These are phyloP conservation scores for Nitzschia sp. DNA, from an alignment of 108 stramenopile species.

Conservation along the genomic window DNA sequence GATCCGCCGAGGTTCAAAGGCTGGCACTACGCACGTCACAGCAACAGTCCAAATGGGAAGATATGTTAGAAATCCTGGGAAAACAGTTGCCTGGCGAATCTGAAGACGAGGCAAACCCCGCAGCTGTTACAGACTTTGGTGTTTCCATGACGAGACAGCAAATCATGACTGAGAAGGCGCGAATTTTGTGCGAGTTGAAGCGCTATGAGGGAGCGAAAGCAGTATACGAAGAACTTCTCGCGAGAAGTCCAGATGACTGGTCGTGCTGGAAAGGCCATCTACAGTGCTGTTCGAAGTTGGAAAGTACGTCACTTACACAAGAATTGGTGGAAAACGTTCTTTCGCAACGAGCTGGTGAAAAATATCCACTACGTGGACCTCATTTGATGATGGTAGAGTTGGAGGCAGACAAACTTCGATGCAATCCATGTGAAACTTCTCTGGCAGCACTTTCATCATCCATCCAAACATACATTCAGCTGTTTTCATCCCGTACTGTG, in stretches of 20 bases:
- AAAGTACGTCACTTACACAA: conserved; percentile 10
- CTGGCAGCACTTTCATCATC: conserved; percentile 18
- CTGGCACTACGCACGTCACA: conserved; percentile 52
- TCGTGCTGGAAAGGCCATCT: conserved; percentile 69
- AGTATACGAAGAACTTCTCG: conserved; percentile 52
- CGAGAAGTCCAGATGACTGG: conserved; percentile 69
- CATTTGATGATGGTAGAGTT: conserved; percentile 59
- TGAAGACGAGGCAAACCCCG: neutral
- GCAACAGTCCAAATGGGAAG: conserved; percentile 58
- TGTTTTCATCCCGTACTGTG: conserved; percentile 49
- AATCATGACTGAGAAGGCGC: conserved; percentile 33
- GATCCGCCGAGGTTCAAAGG: conserved; percentile 51
- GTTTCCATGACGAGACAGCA: conserved; percentile 19
- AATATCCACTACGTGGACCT: conserved; percentile 49
- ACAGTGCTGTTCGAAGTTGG: conserved; percentile 19
- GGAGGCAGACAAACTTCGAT: conserved; percentile 33
- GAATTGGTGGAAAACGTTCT: conserved; percentile 26
- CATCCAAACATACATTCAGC: conserved; percentile 49
- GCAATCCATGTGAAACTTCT: conserved; percentile 13
- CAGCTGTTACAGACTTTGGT: conserved; percentile 11
- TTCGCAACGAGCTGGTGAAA: conserved; percentile 15
- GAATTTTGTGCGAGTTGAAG: conserved; percentile 33
- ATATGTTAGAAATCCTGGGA: conserved; percentile 52
- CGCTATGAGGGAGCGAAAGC: conserved; percentile 40
- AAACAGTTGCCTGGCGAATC: neutral